Evolutionary conservation across 768 basidiomycete species (phyloP).

Genomic region (Holtermannia corniformis): DNA sequence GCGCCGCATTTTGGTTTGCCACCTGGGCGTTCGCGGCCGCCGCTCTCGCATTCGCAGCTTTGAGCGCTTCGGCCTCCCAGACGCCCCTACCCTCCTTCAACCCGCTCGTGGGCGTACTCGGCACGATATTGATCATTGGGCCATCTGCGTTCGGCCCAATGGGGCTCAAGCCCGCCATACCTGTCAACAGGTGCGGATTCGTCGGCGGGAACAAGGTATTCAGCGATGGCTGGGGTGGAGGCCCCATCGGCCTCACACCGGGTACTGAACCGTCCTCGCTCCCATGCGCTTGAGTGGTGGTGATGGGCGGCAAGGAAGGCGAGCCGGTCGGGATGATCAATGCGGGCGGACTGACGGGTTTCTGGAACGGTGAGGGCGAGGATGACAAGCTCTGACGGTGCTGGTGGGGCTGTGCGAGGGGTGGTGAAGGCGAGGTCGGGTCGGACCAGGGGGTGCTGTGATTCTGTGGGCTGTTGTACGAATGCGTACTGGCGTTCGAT

Average conservation of each 20-base stretch:
- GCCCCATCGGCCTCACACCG: neutral
- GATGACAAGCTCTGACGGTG: conserved; percentile 1
- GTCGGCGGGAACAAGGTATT: conserved; percentile 19
- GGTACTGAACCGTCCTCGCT: too few relatives aligned
- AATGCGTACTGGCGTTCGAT: neutral
- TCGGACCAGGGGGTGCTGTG: neutral
- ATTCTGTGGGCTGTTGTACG: neutral
- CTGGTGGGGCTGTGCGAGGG: neutral
- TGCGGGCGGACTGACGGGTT: conserved; percentile 32
- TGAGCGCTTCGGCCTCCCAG: conserved; percentile 19
- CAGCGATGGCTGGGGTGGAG: neutral
- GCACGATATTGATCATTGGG: conserved; percentile 32
- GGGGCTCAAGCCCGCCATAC: conserved; percentile 36
- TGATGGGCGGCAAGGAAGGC: conserved; percentile 25
- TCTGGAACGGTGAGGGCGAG: conserved; percentile 19
- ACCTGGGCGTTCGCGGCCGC: neutral
- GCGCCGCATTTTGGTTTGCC: too few relatives aligned
- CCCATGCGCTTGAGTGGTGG: conserved; percentile 18
- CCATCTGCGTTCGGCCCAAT: conserved; percentile 33
- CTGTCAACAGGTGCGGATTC: conserved; percentile 28
- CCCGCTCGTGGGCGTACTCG: conserved; percentile 35
- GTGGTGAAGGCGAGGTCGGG: neutral
- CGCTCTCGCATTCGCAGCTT: neutral
- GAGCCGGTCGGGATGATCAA: conserved; percentile 29
- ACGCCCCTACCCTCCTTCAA: conserved; percentile 28